Base-by-base conservation (phyloP, 495 filamentous ascomycete species). In the Daldinia concentrica region DNA sequence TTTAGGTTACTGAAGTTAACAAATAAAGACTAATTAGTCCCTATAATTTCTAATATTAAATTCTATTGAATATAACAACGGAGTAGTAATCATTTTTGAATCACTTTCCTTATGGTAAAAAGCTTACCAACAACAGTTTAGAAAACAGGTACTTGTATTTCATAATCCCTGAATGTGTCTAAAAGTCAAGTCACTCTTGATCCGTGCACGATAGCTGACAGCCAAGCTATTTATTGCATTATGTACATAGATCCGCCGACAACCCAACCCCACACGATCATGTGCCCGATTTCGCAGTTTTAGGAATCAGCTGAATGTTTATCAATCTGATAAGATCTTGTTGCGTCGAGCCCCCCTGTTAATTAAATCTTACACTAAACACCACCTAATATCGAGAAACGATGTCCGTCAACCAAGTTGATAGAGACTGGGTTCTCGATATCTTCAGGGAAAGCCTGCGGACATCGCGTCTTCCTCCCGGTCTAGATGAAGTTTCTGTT, bases 241-340 rank as follows among this genome's bases (percentile, higher is more conserved):
- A n/a, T n/a, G n/a, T n/a, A n/a, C n/a, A n/a, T n/a, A 17, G 12
- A 34, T 34, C 32, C 1, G 32, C 32, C 2, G 12, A 36, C 12
- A 36, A 39, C 36, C 41, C 4, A 29, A 5, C 27, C 27, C 27
- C 22, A 17, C 54, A 57, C 30, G 54, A 30, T 34, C 54, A 32
- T 57, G 54, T 57, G 30, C 54, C 27, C 30, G 29, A 57, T 36
- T 30, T 37, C n/a, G 30, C 54, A 57, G 30, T 36, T 30, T 17
- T 11, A 22, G 29, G 27, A 9, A 57, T 52, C 17, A 65, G 39
- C 50, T 62, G 39, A n/a, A 54, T 12, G 4, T 59, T 74, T 72
- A 74, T 75, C 74, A 73, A 77, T 77, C 72, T 68, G 74, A 75
- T 77, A 77, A 77, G 69, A 77, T 76, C 71, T 74, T 66, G 32